phyloP scores from a whole-genome alignment of 2,329 filamentous ascomycete species.

The Curvularia eragrostidis region DNA sequence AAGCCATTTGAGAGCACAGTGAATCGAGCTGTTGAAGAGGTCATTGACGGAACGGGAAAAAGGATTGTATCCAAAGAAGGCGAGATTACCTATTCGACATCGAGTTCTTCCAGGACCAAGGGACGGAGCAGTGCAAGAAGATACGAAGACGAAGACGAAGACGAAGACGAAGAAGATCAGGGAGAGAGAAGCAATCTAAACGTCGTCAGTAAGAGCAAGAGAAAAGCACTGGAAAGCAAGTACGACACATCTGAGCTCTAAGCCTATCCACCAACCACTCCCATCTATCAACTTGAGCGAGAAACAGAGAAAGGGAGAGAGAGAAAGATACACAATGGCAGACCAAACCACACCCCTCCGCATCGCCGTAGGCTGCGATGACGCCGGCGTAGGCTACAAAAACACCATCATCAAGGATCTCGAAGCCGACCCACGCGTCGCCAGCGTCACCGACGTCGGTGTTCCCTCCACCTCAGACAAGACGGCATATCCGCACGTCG shows the following conservation, averaged over 20 bases:
- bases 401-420: conserved; percentile 77
- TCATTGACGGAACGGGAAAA: conserved; percentile 36
- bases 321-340: neutral
- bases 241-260: conserved; percentile 47
- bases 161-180: conserved; percentile 15
- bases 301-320: neutral
- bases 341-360: conserved; percentile 51
- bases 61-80: conserved; percentile 33
- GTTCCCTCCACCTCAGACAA: conserved; percentile 71
- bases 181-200: conserved; percentile 9
- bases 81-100: conserved; percentile 29
- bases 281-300: neutral
- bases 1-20: conserved; percentile 49
- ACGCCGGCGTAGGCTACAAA: conserved; percentile 81
- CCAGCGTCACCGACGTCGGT: conserved; percentile 75
- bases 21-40: conserved; percentile 41
- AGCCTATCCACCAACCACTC: neutral
- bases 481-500: conserved; percentile 81
- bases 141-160: conserved; percentile 11
- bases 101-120: conserved; percentile 7
- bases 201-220: conserved; percentile 19
- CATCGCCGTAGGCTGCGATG: conserved; percentile 70
- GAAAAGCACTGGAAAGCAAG: conserved; percentile 29
- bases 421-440: conserved; percentile 69
- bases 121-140: conserved; percentile 2